Base-by-base conservation (phyloP, 2,329 filamentous ascomycete genomes). In the Phialocephala sp. region DNA sequence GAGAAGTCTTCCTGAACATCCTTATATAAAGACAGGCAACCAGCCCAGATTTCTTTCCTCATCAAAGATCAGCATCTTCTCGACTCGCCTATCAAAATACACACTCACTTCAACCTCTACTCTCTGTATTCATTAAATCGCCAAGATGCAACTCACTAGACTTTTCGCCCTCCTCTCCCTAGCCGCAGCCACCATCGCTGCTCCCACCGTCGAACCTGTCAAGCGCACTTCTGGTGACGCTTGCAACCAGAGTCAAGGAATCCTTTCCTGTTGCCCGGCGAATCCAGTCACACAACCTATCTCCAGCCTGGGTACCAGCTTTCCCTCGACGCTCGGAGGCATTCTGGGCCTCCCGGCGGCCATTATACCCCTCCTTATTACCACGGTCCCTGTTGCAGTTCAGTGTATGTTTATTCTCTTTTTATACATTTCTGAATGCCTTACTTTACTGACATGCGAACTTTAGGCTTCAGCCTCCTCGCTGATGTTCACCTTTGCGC, bases 61-160 rank as follows among this genome's bases (percentile, higher is more conserved):
- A 58, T 37, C 41, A 59, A 55, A 63, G 36, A 43, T 54, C 63
- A 62, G 24, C 59, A 66, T 57, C 32, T 39, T 43, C 39, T 39
- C 59, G 59, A 50, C 37, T 24, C 4, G 55, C 6, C 27, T 18
- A 65, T 61, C 24, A 2, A 47, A 39, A 45, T 36, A 50, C 32
- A 63, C 24, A 57, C 55, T 59, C 43, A 65, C 52, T 65, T 66
- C 35, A 27, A 18, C 27, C n/a, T 41, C 37, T 41, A 27, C 37
- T 50, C 36, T 50, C 8, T 8, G 43, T 39, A 52, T 41, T 50
- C 12, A 27, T 27, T 32, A n/a, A 45, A 50, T 56, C n/a, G 55
- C 65, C 71, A 74, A 66, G 61, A 76, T 76, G 74, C 68, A 72
- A 41, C 67, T 76, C 68, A 68, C 63, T 39, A 66, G 63, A 47